Percentiles rank a stretch among this genome's conserved stretches.
Conservation (phyloP, 1,284 basidiomycete genomes). For the Marasmius fiardii region DNA sequence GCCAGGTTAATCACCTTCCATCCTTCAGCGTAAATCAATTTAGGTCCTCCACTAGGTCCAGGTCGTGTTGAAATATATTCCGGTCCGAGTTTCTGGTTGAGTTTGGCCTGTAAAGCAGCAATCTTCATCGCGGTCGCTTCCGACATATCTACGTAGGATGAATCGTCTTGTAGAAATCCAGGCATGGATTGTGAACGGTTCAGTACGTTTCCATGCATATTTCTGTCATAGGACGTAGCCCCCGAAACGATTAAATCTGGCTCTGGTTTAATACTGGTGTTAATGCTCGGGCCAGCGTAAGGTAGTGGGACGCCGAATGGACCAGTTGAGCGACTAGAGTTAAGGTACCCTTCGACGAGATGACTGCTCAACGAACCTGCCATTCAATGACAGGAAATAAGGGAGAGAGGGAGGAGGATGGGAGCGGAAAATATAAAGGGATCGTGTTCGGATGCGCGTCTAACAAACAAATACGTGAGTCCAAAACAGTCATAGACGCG, state of each 20-base stretch:
- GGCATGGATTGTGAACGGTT: slow-evolving; percentile 21
- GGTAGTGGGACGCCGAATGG: slow-evolving; percentile 28
- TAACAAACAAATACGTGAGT: no score
- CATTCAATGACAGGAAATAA: slow-evolving; percentile 24
- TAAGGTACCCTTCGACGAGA: slow-evolving; percentile 37
- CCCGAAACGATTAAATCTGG: slow-evolving; percentile 42
- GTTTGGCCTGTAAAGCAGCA: slow-evolving; percentile 75
- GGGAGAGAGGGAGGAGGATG: background rate
- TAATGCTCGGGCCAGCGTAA: background rate
- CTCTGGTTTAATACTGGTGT: slow-evolving; percentile 11
- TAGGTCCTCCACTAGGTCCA: slow-evolving; percentile 82
- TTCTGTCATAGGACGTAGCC: slow-evolving; percentile 53
- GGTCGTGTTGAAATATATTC: slow-evolving; percentile 91
- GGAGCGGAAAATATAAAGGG: background rate
- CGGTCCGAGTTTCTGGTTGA: slow-evolving; percentile 88
- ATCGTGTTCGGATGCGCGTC: background rate
- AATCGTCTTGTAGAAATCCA: slow-evolving; percentile 14
- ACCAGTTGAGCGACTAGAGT: slow-evolving; percentile 25
- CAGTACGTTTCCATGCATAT: slow-evolving; percentile 45
- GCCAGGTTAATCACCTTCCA: slow-evolving; percentile 97
- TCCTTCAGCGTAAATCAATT: slow-evolving; percentile 94
- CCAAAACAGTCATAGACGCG: no score
- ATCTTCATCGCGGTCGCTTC: slow-evolving; percentile 63
- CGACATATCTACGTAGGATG: slow-evolving; percentile 41
- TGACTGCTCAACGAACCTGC: slow-evolving; percentile 49